Evolutionary conservation across 2,329 filamentous ascomycete species (phyloP).

Genomic region (Talaromyces sp.): DNA sequence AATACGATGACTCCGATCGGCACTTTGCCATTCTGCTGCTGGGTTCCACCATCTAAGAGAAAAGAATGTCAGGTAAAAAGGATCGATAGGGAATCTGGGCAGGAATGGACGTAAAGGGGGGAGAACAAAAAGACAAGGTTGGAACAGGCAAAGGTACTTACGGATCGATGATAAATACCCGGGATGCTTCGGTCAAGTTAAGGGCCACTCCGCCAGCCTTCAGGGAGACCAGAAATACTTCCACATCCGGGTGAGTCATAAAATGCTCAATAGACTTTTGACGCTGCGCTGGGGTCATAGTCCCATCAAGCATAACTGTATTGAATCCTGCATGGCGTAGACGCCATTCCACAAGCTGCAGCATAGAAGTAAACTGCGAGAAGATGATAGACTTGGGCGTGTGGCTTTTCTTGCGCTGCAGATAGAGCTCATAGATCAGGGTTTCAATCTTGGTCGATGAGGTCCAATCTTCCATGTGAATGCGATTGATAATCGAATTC

Average conservation of each 20-base stretch:
- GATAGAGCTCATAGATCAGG: slow-evolving; percentile 90
- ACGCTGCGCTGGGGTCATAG: slow-evolving; percentile 91
- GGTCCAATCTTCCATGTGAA: slow-evolving; percentile 98
- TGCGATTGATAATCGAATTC: slow-evolving; percentile 95
- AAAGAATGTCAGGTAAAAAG: slow-evolving; percentile 31
- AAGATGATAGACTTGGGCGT: slow-evolving; percentile 98
- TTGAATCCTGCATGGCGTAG: slow-evolving; percentile 95
- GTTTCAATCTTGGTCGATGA: slow-evolving; percentile 98
- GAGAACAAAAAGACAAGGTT: background rate
- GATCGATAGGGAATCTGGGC: background rate
- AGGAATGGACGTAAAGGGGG: too few species aligned
- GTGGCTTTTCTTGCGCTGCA: slow-evolving; percentile 85
- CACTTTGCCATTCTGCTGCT: slow-evolving; percentile 99
- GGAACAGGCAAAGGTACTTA: slow-evolving; percentile 54
- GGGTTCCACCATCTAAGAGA: slow-evolving; percentile 89
- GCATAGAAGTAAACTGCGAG: slow-evolving; percentile 95
- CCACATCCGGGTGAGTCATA: slow-evolving; percentile 91
- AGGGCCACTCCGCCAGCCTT: slow-evolving; percentile 95
- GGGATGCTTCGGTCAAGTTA: slow-evolving; percentile 90
- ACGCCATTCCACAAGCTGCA: slow-evolving; percentile 96
- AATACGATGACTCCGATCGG: slow-evolving; percentile 91
- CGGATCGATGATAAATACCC: slow-evolving; percentile 95
- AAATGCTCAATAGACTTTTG: slow-evolving; percentile 95
- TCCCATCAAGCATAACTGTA: slow-evolving; percentile 96
- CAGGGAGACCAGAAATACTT: slow-evolving; percentile 93